A percentile compares a stretch with the other conserved stretches of the same genome.
These are phyloP conservation scores for Mimosa pudica DNA, from an alignment of 306 rosid genomes.

Conservation along the genomic window DNA sequence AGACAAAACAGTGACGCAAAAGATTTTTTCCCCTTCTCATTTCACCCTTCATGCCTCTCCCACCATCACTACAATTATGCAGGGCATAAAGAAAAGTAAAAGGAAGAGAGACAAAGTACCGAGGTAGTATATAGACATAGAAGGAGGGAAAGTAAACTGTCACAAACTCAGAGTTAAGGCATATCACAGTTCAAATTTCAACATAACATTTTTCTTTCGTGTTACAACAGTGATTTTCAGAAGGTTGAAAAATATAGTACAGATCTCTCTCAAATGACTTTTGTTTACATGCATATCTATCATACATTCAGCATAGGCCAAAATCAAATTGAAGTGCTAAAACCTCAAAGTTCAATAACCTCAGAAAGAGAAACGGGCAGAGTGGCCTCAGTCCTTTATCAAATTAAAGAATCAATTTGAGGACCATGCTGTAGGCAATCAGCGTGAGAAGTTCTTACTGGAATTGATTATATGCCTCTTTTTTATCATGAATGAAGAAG, in stretches of 20 bases:
- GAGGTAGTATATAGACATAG: background rate
- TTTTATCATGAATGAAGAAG: background rate
- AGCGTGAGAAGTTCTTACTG: background rate
- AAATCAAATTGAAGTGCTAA: background rate
- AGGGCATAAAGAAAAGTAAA: background rate
- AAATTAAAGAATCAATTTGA: conserved; percentile 6
- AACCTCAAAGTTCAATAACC: background rate
- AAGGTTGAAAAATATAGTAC: background rate
- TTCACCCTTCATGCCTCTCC: background rate
- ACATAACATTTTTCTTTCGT: background rate
- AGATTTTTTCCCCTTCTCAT: background rate
- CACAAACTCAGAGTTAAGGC: background rate
- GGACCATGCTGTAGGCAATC: background rate
- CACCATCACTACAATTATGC: background rate
- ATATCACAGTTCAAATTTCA: background rate
- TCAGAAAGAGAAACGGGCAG: background rate
- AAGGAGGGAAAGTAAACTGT: background rate
- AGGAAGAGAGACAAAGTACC: background rate
- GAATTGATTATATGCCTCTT: background rate
- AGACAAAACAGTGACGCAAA: background rate
- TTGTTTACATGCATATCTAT: background rate
- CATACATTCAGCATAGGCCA: conserved; percentile 5
- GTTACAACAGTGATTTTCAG: background rate
- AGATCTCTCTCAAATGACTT: background rate
- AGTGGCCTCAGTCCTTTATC: background rate